Percentiles rank a stretch among this genome's conserved stretches.
Evolutionary conservation across 495 filamentous ascomycete species (phyloP).

Genomic region (Neurospora sp.): DNA sequence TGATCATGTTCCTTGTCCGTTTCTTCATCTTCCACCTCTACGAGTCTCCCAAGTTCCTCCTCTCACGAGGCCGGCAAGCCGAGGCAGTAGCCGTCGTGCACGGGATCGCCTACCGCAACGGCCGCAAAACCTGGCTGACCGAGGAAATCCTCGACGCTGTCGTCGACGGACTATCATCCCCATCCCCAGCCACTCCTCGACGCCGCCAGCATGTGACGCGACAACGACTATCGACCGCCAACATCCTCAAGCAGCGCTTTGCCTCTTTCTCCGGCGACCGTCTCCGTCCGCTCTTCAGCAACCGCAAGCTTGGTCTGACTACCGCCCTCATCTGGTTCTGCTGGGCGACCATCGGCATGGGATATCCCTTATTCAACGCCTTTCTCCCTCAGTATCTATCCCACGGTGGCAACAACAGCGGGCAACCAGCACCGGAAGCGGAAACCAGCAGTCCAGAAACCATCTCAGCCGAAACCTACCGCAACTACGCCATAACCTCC

Average conservation of each 20-base stretch:
- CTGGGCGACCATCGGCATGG: constrained; percentile 46
- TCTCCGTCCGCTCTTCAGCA: constrained; percentile 38
- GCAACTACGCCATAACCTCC: constrained; percentile 68
- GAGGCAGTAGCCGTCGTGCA: constrained; percentile 69
- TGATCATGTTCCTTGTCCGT: constrained; percentile 59
- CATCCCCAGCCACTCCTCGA: constrained; percentile 9
- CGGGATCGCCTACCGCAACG: constrained; percentile 62
- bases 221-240: constrained; percentile 18
- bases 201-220: constrained; percentile 1
- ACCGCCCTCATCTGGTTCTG: constrained; percentile 49
- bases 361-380: constrained; percentile 73
- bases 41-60: constrained; percentile 76
- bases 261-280: constrained; percentile 34
- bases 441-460: background rate
- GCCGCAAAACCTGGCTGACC: constrained; percentile 53
- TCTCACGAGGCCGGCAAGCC: constrained; percentile 60
- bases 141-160: constrained; percentile 47
- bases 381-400: constrained; percentile 75
- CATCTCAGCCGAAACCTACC: constrained; percentile 41
- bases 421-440: constrained; percentile 8
- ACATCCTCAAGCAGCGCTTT: constrained; percentile 27
- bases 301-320: constrained; percentile 35
- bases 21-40: constrained; percentile 75
- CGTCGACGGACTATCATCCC: constrained; percentile 20
- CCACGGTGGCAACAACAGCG: constrained; percentile 39